These are phyloP conservation scores for Chalaropsis ovoidea DNA, from an alignment of 2,329 filamentous ascomycete genomes.

Conservation along the genomic window DNA sequence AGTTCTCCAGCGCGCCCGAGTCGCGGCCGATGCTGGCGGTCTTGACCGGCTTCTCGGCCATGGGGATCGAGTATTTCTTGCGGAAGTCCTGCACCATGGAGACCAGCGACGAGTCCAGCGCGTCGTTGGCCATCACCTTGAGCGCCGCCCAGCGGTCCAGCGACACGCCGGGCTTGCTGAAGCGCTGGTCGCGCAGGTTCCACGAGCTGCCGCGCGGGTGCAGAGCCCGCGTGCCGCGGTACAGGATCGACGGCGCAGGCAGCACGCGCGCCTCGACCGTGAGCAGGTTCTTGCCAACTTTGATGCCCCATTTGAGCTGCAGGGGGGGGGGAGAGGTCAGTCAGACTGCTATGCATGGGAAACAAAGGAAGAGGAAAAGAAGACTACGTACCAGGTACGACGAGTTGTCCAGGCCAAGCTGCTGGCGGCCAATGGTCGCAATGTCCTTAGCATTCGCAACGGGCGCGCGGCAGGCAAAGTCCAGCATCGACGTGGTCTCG, in stretches of 20 bases:
- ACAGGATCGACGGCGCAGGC: constrained; percentile 48
- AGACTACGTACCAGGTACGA: constrained; percentile 36
- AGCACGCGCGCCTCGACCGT: constrained; percentile 65
- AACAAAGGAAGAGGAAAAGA: neutral
- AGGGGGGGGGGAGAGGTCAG: neutral
- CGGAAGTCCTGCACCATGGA: constrained; percentile 23
- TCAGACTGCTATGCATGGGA: neutral
- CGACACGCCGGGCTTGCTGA: constrained; percentile 40
- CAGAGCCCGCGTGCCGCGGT: constrained; percentile 34
- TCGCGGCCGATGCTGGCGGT: constrained; percentile 20
- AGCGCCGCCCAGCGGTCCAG: constrained; percentile 45
- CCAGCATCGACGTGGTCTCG: constrained; percentile 60
- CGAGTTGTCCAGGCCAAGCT: constrained; percentile 46
- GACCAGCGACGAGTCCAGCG: constrained; percentile 32
- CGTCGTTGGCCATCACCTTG: constrained; percentile 31
- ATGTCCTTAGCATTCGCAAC: constrained; percentile 58
- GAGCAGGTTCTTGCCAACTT: constrained; percentile 51
- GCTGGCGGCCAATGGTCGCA: constrained; percentile 43
- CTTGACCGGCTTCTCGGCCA: constrained; percentile 17
- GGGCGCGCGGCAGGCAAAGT: constrained; percentile 59
- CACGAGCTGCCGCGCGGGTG: constrained; percentile 48
- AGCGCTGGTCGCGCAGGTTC: constrained; percentile 54
- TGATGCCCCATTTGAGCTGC: constrained; percentile 49
- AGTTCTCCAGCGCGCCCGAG: constrained; percentile 28
- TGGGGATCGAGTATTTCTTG: constrained; percentile 24